Percentiles rank a stretch among this genome's conserved stretches.
Evolutionary conservation across 805 yeast species (phyloP).

Genomic region (Yamadazyma sp.): DNA sequence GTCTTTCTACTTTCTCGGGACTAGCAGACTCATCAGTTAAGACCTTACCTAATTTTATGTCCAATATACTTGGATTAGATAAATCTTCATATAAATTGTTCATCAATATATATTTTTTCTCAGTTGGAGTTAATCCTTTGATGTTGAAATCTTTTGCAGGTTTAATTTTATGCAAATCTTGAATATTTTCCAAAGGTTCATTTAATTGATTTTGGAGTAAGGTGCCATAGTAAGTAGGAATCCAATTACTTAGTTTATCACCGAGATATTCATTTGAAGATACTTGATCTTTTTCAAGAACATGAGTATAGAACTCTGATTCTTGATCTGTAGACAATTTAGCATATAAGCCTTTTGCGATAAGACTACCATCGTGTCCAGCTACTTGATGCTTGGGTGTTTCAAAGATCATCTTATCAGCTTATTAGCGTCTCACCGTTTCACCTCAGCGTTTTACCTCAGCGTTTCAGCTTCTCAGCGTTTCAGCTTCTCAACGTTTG

Average conservation of each 20-base stretch:
- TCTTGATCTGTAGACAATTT: constrained; percentile 68
- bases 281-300: constrained; percentile 16
- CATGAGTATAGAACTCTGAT: constrained; percentile 63
- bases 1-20: constrained; percentile 57
- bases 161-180: constrained; percentile 3
- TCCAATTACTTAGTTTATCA: constrained; percentile 46
- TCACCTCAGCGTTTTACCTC: too few species aligned
- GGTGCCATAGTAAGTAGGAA: constrained; percentile 64
- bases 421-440: too few species aligned
- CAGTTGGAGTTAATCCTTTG: constrained; percentile 7
- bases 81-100: constrained; percentile 67
- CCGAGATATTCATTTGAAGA: constrained; percentile 2
- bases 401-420: constrained; percentile 1
- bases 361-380: constrained; percentile 80
- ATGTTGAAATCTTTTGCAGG: neutral
- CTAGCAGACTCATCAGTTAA: constrained; percentile 62
- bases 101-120: constrained; percentile 54
- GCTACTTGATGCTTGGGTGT: constrained; percentile 70
- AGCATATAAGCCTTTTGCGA: constrained; percentile 66
- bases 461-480: too few species aligned
- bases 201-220: constrained; percentile 41
- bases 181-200: neutral
- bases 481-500: too few species aligned
- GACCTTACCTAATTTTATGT: constrained; percentile 74
- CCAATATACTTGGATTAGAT: constrained; percentile 67